Evolutionary conservation across 441 rosid species (phyloP), one percentile per base, ranked within the genome.

Genomic region (Melastoma candidum): DNA sequence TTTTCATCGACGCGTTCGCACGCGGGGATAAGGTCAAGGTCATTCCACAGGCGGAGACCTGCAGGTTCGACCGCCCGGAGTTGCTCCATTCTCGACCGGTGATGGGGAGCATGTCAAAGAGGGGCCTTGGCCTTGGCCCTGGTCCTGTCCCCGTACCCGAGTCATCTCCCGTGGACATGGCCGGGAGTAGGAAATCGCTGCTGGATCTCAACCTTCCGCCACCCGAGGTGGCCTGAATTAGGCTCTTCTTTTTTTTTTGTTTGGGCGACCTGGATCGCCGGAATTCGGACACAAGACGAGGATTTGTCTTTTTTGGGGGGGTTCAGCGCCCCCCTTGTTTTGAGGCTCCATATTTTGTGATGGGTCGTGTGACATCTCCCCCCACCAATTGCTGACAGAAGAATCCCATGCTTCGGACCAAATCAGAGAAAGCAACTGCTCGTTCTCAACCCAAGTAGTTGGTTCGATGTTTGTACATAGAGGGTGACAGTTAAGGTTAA

Each of bases 131-230:
- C 22, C 22, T 17, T 17, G 22, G 22, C 22, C 22, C 22, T 17
- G 22, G 22, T 17, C 22, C 22, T 17, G 22, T 17, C 22, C 22
- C 22, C 22, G 22, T 17, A 17, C 22, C 64, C 12, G 45, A 24
- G 53, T 12, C 53, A 0, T 27, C 46, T 3, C 51, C 39, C 0
- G 26, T 44, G 55, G 55, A 14, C 44, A 25, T 12, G 26, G 25
- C 44, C 7, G 55, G 32, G 4, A n/a, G 45, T 17, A 53, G 51
- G 45, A 61, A 61, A 17, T 26, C 65, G 24, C 49, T 48, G 54
- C 44, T 61, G 22, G 65, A 61, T 54, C 59, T 61, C n/a, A 61
- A 62, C 66, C 66, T 62, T 2, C 66, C 66, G 17, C 59, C 66
- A 14, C 60, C 66, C 0, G 60, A 62, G 49, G 66, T 54, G 49